These are phyloP conservation scores for Hanseniaspora sp. DNA, from an alignment of 1,139 yeast species.

Conservation along the genomic window DNA sequence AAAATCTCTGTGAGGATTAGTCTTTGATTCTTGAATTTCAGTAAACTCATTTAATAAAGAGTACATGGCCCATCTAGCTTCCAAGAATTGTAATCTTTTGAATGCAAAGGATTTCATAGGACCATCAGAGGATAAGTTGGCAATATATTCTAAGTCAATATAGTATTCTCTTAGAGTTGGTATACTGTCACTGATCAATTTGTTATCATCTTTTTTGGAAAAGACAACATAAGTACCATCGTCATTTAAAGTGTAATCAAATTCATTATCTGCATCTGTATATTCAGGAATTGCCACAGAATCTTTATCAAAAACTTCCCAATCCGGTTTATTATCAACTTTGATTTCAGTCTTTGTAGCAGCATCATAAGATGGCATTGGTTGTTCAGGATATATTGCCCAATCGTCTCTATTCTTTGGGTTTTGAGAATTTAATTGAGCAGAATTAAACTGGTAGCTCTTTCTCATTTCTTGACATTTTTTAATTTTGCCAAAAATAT, in stretches of 20 bases:
- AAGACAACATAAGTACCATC: conserved; percentile 62
- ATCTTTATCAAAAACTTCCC: conserved; percentile 49
- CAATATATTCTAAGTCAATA: conserved; percentile 63
- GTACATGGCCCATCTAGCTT: conserved; percentile 93
- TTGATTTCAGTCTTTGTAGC: conserved; percentile 45
- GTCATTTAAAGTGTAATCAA: conserved; percentile 42
- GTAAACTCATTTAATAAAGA: conserved; percentile 79
- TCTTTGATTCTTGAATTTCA: conserved; percentile 75
- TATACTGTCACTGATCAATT: conserved; percentile 40
- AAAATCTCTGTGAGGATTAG: conserved; percentile 90
- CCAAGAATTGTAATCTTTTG: conserved; percentile 81
- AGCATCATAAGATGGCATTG: conserved; percentile 80
- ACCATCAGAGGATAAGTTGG: conserved; percentile 74
- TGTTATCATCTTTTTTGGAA: conserved; percentile 24
- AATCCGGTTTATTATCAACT: conserved; percentile 32
- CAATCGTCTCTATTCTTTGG: conserved; percentile 67
- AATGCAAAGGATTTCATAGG: conserved; percentile 97
- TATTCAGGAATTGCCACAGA: conserved; percentile 51
- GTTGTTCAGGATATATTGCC: conserved; percentile 87
- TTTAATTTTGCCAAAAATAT: conserved; percentile 59
- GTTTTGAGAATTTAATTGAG: conserved; percentile 64
- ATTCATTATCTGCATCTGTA: conserved; percentile 36
- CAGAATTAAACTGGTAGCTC: conserved; percentile 59
- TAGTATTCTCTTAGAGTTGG: conserved; percentile 79
- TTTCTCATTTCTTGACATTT: conserved; percentile 64